Evolutionary conservation across 352 stramenopile species (phyloP).

Genomic region (Phytophthora ramorum): DNA sequence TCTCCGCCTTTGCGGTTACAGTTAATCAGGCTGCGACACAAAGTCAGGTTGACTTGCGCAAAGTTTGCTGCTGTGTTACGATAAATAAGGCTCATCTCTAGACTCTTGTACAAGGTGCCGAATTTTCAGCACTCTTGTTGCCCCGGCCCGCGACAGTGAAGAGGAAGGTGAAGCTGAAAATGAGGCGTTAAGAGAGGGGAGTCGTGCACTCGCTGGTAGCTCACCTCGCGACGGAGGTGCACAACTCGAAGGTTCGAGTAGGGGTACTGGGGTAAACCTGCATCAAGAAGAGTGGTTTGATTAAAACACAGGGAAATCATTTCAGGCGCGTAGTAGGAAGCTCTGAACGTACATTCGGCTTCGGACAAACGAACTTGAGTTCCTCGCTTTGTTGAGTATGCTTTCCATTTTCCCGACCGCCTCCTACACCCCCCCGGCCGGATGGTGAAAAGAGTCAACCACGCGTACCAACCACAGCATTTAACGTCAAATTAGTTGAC

Average conservation of each 20-base stretch:
- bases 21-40: neutral
- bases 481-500: neutral
- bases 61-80: slow-evolving; percentile 32
- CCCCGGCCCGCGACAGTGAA: slow-evolving; percentile 16
- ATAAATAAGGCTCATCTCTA: slow-evolving; percentile 78
- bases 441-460: neutral
- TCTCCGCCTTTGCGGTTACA: neutral
- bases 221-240: neutral
- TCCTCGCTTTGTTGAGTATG: slow-evolving; percentile 47
- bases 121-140: slow-evolving; percentile 71
- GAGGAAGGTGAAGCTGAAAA: slow-evolving; percentile 7
- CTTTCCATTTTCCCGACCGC: slow-evolving; percentile 42
- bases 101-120: slow-evolving; percentile 73
- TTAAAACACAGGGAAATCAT: neutral
- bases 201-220: slow-evolving; percentile 6
- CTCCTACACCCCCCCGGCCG: slow-evolving; percentile 28
- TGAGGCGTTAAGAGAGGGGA: slow-evolving; percentile 10
- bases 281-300: neutral
- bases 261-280: slow-evolving; percentile 27
- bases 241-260: slow-evolving; percentile 2
- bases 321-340: neutral
- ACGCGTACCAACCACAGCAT: neutral
- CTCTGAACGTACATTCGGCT: slow-evolving; percentile 32
- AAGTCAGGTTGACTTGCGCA: neutral
- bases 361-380: slow-evolving; percentile 22